Evolutionary conservation across 2,329 filamentous ascomycete species (phyloP).

Genomic region (Pseudocercospora macadamiae): DNA sequence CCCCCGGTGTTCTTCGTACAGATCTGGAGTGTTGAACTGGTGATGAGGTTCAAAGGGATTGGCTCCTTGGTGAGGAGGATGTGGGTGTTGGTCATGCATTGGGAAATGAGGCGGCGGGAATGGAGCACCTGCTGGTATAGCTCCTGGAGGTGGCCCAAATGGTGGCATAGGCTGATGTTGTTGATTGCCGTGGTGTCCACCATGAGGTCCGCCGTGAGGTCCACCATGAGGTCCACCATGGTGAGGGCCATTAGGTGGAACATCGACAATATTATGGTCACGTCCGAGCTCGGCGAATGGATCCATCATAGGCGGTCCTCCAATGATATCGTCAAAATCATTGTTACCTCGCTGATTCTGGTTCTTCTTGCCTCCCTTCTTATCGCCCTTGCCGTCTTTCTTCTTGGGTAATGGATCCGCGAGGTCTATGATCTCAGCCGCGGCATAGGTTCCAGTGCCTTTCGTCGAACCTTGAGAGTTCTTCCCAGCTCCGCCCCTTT

Average conservation of each 20-base stretch:
- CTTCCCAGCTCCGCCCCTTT: not conserved
- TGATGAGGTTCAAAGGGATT: constrained; percentile 13
- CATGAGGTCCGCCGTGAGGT: too few species aligned
- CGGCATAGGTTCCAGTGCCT: constrained; percentile 3
- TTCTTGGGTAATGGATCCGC: constrained; percentile 2
- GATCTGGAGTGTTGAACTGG: constrained; percentile 11
- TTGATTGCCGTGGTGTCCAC: not conserved
- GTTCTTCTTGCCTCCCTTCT: constrained; percentile 6
- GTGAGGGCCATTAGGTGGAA: not conserved
- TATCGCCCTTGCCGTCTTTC: constrained; percentile 3
- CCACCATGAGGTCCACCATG: not conserved
- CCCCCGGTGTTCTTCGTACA: constrained; percentile 7
- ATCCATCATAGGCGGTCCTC: not conserved
- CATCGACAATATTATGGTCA: constrained; percentile 1
- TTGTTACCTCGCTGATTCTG: not conserved
- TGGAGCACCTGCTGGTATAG: not conserved
- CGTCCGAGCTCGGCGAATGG: not conserved
- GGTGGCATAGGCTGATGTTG: not conserved
- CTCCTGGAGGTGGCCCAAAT: constrained; percentile 3
- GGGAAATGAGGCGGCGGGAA: constrained; percentile 1
- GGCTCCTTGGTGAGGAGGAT: not conserved
- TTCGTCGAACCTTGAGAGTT: not conserved
- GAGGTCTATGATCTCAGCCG: constrained; percentile 13
- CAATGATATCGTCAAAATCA: constrained; percentile 9
- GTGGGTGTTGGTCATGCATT: not conserved